Conservation (phyloP, 2,329 filamentous ascomycete species). For the Colletotrichum salicis region DNA sequence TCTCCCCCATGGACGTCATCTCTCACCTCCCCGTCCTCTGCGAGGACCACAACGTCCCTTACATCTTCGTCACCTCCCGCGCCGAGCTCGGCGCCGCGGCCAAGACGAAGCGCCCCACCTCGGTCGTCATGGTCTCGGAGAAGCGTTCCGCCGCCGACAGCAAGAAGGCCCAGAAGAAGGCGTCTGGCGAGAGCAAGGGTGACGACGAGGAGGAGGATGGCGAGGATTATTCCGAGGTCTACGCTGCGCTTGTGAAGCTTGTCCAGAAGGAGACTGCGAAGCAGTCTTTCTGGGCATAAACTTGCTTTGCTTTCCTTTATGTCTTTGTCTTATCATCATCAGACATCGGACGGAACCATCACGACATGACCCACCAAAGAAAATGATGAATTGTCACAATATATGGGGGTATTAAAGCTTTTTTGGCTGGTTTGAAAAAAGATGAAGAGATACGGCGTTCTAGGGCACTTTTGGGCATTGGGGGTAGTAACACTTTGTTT, state of each 20-base stretch:
- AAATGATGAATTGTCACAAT: not conserved
- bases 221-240: slow-evolving; percentile 72
- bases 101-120: slow-evolving; percentile 94
- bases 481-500: not conserved
- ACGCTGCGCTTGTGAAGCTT: slow-evolving; percentile 73
- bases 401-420: not conserved
- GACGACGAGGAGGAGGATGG: slow-evolving; percentile 60
- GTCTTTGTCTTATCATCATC: not conserved
- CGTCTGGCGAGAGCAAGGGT: slow-evolving; percentile 49
- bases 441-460: not conserved
- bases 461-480: not conserved
- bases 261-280: slow-evolving; percentile 73
- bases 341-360: no score
- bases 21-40: slow-evolving; percentile 97
- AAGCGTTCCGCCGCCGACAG: slow-evolving; percentile 60
- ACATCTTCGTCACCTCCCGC: slow-evolving; percentile 92
- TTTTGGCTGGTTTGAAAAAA: not conserved
- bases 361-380: not conserved
- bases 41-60: slow-evolving; percentile 97
- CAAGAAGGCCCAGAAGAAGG: slow-evolving; percentile 55
- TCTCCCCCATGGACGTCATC: slow-evolving; percentile 98
- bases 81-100: slow-evolving; percentile 94
- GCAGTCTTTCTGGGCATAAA: slow-evolving; percentile 62
- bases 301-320: not conserved
- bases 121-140: slow-evolving; percentile 89